Percentiles rank a stretch among this genome's conserved stretches.
Evolutionary conservation across 768 basidiomycete species (phyloP).

Genomic region (Pulveroboletus sp.): DNA sequence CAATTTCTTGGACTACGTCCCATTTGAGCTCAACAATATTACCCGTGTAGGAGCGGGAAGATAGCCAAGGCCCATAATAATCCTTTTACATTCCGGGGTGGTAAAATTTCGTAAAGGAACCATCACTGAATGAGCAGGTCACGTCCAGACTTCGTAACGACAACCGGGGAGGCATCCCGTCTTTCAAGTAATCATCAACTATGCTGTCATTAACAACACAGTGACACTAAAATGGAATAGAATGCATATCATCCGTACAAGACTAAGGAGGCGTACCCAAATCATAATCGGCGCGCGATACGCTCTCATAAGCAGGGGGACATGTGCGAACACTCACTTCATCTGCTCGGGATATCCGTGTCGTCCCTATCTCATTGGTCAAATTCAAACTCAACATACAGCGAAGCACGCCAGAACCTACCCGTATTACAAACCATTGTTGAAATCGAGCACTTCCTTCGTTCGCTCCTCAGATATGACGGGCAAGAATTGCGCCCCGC

Average conservation of each 20-base stretch:
- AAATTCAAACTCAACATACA: neutral
- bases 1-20: neutral
- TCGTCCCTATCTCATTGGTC: neutral
- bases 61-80: slow-evolving; percentile 48
- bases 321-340: neutral
- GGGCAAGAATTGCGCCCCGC: slow-evolving; percentile 59
- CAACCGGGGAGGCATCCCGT: too few relatives aligned
- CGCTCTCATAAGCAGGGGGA: slow-evolving; percentile 1
- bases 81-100: slow-evolving; percentile 59
- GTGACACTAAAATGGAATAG: neutral
- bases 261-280: slow-evolving; percentile 10
- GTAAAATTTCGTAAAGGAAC: too few relatives aligned
- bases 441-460: slow-evolving; percentile 54
- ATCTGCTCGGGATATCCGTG: neutral
- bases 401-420: slow-evolving; percentile 31
- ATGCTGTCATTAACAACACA: neutral
- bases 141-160: too few relatives aligned
- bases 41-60: slow-evolving; percentile 40
- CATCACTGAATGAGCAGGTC: too few relatives aligned
- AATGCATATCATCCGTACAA: neutral
- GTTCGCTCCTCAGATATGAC: slow-evolving; percentile 47
- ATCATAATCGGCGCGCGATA: slow-evolving; percentile 49
- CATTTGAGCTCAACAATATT: slow-evolving; percentile 50
- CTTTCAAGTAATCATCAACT: neutral
- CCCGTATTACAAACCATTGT: slow-evolving; percentile 42